A percentile compares a stretch with the other conserved stretches of the same genome.
phyloP scores from a whole-genome alignment of 169 alveolate species.

The Eimeria maxima region DNA sequence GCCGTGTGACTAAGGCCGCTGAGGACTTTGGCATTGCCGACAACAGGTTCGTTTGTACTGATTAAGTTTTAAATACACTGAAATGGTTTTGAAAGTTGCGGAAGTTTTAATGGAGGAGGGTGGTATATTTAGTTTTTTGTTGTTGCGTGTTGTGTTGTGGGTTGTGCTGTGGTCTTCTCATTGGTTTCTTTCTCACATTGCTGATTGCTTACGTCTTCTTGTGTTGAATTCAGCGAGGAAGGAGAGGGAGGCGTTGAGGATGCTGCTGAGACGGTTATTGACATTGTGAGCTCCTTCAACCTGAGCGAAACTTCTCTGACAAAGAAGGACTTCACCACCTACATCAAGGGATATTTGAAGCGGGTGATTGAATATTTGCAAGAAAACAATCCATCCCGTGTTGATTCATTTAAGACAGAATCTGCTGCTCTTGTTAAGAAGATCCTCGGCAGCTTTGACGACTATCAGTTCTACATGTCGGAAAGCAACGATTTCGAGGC shows the following conservation, averaged over 20 bases:
- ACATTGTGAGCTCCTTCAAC: slow-evolving; percentile 95
- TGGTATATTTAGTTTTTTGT: no score
- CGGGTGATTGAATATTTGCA: slow-evolving; percentile 92
- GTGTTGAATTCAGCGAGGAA: slow-evolving; percentile 89
- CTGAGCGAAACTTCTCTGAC: slow-evolving; percentile 94
- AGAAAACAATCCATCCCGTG: slow-evolving; percentile 94
- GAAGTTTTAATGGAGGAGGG: no score
- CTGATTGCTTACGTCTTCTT: not conserved
- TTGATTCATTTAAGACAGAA: slow-evolving; percentile 92
- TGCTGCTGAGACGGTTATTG: slow-evolving; percentile 94
- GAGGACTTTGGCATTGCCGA: slow-evolving; percentile 95
- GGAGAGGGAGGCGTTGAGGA: slow-evolving; percentile 90
- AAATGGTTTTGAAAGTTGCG: not conserved
- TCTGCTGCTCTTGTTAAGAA: slow-evolving; percentile 95
- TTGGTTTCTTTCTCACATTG: no score
- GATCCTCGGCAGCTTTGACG: slow-evolving; percentile 94
- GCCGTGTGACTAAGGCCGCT: slow-evolving; percentile 92
- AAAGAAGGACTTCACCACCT: slow-evolving; percentile 95
- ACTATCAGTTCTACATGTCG: slow-evolving; percentile 95
- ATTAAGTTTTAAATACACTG: no score
- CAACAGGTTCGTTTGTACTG: slow-evolving; percentile 88
- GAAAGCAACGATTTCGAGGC: slow-evolving; percentile 96
- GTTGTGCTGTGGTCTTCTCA: not conserved
- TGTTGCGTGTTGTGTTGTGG: not conserved
- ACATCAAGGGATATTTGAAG: slow-evolving; percentile 95